Base-by-base conservation (phyloP, 495 filamentous ascomycete species). In the Aspergillus kassunensis region DNA sequence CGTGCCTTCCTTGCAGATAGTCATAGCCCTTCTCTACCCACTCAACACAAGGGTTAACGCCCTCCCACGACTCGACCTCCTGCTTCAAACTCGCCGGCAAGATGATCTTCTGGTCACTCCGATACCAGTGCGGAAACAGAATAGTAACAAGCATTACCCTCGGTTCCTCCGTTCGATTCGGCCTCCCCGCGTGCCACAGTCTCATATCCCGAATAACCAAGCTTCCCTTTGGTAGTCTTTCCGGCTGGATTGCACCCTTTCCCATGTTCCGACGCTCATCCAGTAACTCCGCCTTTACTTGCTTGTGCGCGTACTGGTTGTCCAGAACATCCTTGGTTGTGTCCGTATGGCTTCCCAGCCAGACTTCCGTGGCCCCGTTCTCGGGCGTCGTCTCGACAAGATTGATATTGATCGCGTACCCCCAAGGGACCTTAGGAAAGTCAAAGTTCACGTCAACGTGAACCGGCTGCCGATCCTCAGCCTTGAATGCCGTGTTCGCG, bases 371-470 rank as follows among this genome's bases (percentile, higher is more conserved):
- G 3, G 68, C 64, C 2, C 73, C 71, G 47, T 70, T 76, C 16
- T 54, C 61, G 1, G 61, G 59, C 20, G 64, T 51, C 44, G 58
- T 64, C 12, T 55, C 54, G 3, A 69, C 57, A 39, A 60, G 49
- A 36, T 58, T 58, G 21, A 60, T 50, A 51, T 62, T 64, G 23
- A 64, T 42, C 21, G 47, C 57, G 49, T 49, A 59, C 10, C 40
- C 60, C 39, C 59, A 62, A 4, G 61, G 54, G 12, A 53, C 56
- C 13, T 56, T 37, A 0, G 79, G 80, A 56, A 82, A 73, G 19
- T 66, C 57, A 42, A 79, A 81, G 57, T 81, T 74, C 6, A 77
- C 71, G 55, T 85, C 81, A 1, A 71, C 69, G 59, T 85, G 81
- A 21, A 72, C 70, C 1, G 79, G 78, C 48, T 84, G 80, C 1